A percentile compares a stretch with the other conserved stretches of the same genome.
These are phyloP conservation scores for Backusella tarrabulga DNA, from an alignment of 192 early-diverging fungal species.

Conservation along the genomic window DNA sequence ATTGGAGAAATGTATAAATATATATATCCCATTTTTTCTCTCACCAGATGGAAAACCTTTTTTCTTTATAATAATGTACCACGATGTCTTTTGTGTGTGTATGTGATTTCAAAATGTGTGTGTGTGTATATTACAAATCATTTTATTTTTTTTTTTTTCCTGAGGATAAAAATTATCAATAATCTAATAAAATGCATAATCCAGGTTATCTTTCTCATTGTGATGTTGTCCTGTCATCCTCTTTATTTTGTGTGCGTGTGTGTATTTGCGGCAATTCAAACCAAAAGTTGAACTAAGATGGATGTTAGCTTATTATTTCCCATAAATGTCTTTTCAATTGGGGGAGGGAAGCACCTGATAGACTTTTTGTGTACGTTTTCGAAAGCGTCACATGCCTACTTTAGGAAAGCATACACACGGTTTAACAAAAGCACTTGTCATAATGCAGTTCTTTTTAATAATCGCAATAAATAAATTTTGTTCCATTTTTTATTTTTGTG, in stretches of 20 bases:
- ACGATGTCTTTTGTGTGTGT: not conserved
- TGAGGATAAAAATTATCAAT: not conserved
- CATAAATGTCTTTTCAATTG: not conserved
- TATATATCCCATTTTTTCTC: not conserved
- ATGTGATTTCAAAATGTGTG: not conserved
- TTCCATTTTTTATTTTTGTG: not conserved
- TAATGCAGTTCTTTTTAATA: not conserved
- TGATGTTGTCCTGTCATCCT: not conserved
- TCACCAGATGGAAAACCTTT: not conserved
- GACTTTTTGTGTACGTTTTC: not conserved
- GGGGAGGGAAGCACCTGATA: not conserved
- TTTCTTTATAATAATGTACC: not conserved
- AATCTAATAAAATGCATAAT: not conserved
- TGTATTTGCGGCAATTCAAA: not conserved
- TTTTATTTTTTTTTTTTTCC: not conserved
- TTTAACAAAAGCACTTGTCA: not conserved
- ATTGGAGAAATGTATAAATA: not conserved
- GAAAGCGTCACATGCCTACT: conserved; percentile 4
- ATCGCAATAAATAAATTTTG: not conserved
- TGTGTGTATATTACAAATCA: not conserved
- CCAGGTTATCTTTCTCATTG: not conserved
- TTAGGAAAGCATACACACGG: conserved; percentile 5
- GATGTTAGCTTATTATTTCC: not conserved
- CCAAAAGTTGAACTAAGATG: not conserved
- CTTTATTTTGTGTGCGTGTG: not conserved